Evolutionary conservation across 23 red algal genomes (phyloP), one percentile per base, ranked within the genome.

Genomic region (Gracilaria gracilis): DNA sequence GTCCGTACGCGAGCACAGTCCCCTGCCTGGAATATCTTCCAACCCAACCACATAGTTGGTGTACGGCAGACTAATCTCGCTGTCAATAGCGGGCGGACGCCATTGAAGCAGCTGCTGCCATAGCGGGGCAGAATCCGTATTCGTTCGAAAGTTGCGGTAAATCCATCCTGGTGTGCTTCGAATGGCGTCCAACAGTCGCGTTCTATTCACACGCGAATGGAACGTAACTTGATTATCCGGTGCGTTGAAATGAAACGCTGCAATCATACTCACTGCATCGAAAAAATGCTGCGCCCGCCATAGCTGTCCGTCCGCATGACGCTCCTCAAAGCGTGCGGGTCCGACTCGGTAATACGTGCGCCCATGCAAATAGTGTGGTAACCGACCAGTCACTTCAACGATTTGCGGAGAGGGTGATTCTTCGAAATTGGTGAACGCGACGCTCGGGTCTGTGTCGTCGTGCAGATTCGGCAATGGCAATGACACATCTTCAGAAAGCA

Each of bases 1-100:
- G 47, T 90, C 86, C n/a, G 72, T 90, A 19, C 86, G 69, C 9
- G 47, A 25, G n/a, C 42, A 34, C 54, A 90, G 33, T 19, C 69
- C 86, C 70, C 50, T 79, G 9, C 49, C 51, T 25, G 86, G 86
- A 23, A 90, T 66, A 17, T 15, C 5, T 70, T 90, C 55, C 21
- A 80, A 4, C 4, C 42, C 11, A 4, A 25, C 42, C 5, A 46
- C 42, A 11, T 46, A 46, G 42, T 46, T 46, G 5, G 42, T 46
- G 11, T 7, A 46, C 4, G 42, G 42, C 42, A 46, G 42, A 4
- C 42, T 7, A 46, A 46, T 46, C 42, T 46, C 5, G 5, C 42
- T 7, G 42, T 46, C 42, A 11, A 46, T 46, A 4, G 42, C 42
- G 42, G 42, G 42, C 42, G 42, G 42, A 7, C 42, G 4, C 42